Base-by-base conservation (phyloP, 768 basidiomycete species). In the Psilocybe cyanescens region DNA sequence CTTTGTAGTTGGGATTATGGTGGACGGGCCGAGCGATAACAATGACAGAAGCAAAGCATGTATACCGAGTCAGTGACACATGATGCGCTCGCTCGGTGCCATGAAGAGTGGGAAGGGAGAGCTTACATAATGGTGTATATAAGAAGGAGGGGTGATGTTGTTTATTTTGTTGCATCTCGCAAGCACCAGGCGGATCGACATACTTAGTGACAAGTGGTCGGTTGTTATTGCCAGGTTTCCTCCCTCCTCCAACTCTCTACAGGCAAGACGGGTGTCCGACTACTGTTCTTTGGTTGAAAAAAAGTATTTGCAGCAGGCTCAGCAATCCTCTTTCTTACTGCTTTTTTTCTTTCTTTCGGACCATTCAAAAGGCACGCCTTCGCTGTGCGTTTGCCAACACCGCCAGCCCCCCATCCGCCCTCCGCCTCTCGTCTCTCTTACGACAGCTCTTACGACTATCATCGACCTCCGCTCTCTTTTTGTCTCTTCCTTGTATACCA, bases 291-390 rank as follows among this genome's bases (percentile, higher is more conserved):
- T 62, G 62, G 66, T 66, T 61, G 57, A 51, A 65, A 60, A 66
- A 64, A 66, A 68, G 59, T 62, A 58, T 65, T 55, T 62, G 71
- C 71, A 73, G 73, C 74, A 70, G 73, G 67, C 74, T 73, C 62
- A 61, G 64, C 62, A 67, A 69, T 70, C 66, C 68, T 70, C 67
- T 70, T 67, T 62, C 61, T 24, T 68, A 71, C 73, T 70, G 68
- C 68, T 68, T 67, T 68, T 71, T 69, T 70, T 67, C 70, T 70
- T 66, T 68, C 70, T 67, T 71, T 67, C 65, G 71, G 73, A 74
- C 74, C 70, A 66, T 66, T 68, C 71, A 92, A 93, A 92, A 92
- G 90, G 90, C 90, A 85, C 91, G 91, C 91, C 91, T 94, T 93
- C 83, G 89, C 82, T 92, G 91, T 83, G 91, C 91, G 91, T 94